Percentiles rank a stretch among this genome's conserved stretches.
Evolutionary conservation across 768 basidiomycete species (phyloP).

Genomic region (Melanogaster broomeanus): DNA sequence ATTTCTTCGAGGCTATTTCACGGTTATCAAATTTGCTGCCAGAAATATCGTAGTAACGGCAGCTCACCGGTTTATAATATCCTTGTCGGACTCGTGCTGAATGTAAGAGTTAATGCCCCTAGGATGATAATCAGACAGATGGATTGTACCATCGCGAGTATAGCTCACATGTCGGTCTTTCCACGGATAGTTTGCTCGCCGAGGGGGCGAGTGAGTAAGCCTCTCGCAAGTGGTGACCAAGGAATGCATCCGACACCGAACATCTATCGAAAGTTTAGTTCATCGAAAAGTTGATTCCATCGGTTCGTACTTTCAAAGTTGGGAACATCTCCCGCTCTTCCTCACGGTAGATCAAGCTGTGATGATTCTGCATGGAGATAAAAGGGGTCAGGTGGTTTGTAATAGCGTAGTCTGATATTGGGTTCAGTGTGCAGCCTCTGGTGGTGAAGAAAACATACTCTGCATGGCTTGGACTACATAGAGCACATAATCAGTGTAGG

Average conservation of each 20-base stretch:
- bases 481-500: not conserved
- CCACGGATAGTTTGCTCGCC: conserved; percentile 41
- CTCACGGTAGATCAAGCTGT: conserved; percentile 62
- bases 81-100: conserved; percentile 32
- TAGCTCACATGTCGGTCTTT: conserved; percentile 32
- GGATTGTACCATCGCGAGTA: not conserved
- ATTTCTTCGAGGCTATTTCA: conserved; percentile 51
- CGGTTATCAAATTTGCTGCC: conserved; percentile 2
- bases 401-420: conserved; percentile 55
- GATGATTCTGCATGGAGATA: conserved; percentile 72
- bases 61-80: conserved; percentile 42
- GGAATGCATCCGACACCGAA: conserved; percentile 58
- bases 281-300: not conserved
- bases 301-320: conserved; percentile 43
- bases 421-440: not conserved
- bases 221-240: conserved; percentile 61
- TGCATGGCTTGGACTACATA: conserved; percentile 34
- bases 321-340: conserved; percentile 70
- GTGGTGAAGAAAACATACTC: conserved; percentile 9
- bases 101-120: conserved; percentile 21
- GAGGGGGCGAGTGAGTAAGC: conserved; percentile 46
- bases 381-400: conserved; percentile 58
- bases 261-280: conserved; percentile 29
- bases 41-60: not conserved
- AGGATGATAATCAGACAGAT: not conserved